Percentiles rank a stretch among this genome's conserved stretches.
Conservation (phyloP, 352 stramenopile genomes). For the Blastocystis sp. region DNA sequence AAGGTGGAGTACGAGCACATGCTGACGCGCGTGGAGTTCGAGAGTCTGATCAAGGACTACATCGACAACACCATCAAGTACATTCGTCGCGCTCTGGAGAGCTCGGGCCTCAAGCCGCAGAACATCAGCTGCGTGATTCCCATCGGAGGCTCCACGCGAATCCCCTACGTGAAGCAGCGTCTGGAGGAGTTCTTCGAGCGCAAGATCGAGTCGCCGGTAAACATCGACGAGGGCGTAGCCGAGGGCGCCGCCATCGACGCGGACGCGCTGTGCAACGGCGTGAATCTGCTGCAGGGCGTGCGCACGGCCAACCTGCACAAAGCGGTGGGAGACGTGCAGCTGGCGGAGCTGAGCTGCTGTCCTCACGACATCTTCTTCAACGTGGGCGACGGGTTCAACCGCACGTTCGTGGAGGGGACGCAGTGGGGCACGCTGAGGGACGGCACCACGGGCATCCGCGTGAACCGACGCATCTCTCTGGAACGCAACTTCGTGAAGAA, state of each 20-base stretch:
- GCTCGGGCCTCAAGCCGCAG: conserved; percentile 57
- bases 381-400: not conserved
- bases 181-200: conserved; percentile 65
- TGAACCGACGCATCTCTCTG: not conserved
- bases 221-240: conserved; percentile 57
- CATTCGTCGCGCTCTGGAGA: conserved; percentile 63
- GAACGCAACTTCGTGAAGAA: not conserved
- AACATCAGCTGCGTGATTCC: conserved; percentile 67
- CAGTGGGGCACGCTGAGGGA: not conserved
- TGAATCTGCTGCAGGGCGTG: no score
- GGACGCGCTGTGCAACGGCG: not conserved
- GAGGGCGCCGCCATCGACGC: conserved; percentile 56
- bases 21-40: conserved; percentile 63
- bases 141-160: conserved; percentile 65
- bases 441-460: not conserved
- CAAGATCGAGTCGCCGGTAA: conserved; percentile 61
- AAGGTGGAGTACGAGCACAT: conserved; percentile 63
- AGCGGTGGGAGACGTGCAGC: no score
- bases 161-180: conserved; percentile 65
- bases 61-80: conserved; percentile 75
- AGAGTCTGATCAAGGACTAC: conserved; percentile 61
- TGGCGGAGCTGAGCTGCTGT: no score
- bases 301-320: no score
- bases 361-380: not conserved
- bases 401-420: not conserved